These are phyloP conservation scores for Ceratonia siliqua DNA, from an alignment of 306 rosid genomes.

Conservation along the genomic window DNA sequence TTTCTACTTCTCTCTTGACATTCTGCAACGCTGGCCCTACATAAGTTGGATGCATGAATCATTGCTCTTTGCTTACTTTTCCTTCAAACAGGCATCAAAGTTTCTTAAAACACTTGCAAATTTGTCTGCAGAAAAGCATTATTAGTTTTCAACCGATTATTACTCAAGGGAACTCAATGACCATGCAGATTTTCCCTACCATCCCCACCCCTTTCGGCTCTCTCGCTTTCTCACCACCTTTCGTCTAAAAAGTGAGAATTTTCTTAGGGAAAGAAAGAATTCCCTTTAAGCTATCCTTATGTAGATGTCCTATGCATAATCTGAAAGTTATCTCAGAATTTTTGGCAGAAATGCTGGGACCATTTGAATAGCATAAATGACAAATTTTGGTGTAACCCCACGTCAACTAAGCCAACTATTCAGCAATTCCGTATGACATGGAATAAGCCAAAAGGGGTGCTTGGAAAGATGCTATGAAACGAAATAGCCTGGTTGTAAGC, in stretches of 20 bases:
- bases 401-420: slow-evolving; percentile 6
- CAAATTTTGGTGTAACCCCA: background rate
- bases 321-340: slow-evolving; percentile 27
- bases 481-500: background rate
- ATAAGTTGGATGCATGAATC: slow-evolving; percentile 9
- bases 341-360: slow-evolving; percentile 32
- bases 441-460: background rate
- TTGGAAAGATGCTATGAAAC: slow-evolving; percentile 4
- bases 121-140: slow-evolving; percentile 19
- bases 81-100: slow-evolving; percentile 4
- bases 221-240: background rate
- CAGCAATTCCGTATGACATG: slow-evolving; percentile 4
- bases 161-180: slow-evolving; percentile 22
- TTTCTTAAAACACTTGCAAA: background rate
- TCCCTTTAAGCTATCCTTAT: background rate
- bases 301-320: background rate
- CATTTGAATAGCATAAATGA: slow-evolving; percentile 20
- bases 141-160: slow-evolving; percentile 15
- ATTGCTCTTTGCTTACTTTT: background rate
- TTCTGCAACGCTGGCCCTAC: slow-evolving; percentile 42
- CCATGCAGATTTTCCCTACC: slow-evolving; percentile 30
- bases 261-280: background rate
- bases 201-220: slow-evolving; percentile 45
- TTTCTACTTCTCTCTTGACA: slow-evolving; percentile 46
- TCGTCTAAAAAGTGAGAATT: background rate